Conservation (phyloP, 257 asterid species). For the Linaria vulgaris region DNA sequence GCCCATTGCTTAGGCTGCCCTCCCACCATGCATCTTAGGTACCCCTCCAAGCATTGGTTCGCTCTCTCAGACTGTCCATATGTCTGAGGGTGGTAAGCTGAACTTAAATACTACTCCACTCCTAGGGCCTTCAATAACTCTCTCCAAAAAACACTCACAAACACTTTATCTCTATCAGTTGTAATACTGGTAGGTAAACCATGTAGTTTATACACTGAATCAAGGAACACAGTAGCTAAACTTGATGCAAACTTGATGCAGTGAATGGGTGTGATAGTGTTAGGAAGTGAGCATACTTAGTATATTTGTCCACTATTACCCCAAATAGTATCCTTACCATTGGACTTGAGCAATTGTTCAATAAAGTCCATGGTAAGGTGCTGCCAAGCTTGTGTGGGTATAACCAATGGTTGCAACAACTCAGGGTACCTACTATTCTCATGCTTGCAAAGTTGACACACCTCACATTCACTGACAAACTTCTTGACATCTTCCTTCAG, state of each 20-base stretch:
- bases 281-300: not conserved
- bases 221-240: not conserved
- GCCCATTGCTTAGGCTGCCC: not conserved
- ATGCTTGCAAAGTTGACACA: no score
- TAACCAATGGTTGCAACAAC: not conserved
- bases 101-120: not conserved
- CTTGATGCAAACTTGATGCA: not conserved
- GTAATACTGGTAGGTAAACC: not conserved
- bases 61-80: not conserved
- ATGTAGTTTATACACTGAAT: not conserved
- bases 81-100: not conserved
- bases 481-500: no score
- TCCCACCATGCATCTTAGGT: not conserved
- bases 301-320: not conserved
- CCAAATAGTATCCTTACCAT: not conserved
- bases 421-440: not conserved
- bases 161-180: not conserved
- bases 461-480: no score
- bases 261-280: not conserved
- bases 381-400: not conserved
- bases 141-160: not conserved
- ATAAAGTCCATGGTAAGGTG: slow-evolving; percentile 3
- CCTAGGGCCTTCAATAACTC: not conserved
- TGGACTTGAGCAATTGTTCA: not conserved
- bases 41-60: not conserved